Conservation (phyloP, 1,284 basidiomycete genomes). For the Amylostereum areolatum region DNA sequence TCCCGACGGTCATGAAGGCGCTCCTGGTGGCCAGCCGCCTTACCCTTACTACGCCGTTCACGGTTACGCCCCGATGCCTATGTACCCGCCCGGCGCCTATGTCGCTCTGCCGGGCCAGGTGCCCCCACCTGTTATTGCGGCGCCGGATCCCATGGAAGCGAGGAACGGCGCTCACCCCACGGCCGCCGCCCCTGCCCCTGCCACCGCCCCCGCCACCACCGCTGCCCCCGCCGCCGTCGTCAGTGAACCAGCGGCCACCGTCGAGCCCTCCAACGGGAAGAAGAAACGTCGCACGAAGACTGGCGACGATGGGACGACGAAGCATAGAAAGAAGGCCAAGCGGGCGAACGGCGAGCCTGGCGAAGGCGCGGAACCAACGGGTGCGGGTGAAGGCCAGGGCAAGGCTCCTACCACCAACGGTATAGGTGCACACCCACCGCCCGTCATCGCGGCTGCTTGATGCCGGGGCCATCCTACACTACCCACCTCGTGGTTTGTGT, state of each 20-base stretch:
- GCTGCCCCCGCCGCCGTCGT: conserved; percentile 20
- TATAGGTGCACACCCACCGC: conserved; percentile 8
- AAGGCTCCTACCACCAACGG: conserved; percentile 2
- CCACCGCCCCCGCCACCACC: conserved; percentile 19
- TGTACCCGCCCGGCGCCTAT: conserved; percentile 24
- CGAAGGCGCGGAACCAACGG: not conserved
- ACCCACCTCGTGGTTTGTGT: too few relatives aligned
- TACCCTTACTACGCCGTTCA: conserved; percentile 22
- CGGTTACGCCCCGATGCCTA: conserved; percentile 14
- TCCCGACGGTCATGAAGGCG: conserved; percentile 35
- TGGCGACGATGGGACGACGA: not conserved
- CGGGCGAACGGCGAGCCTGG: not conserved
- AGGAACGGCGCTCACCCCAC: conserved; percentile 3
- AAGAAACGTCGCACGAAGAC: not conserved
- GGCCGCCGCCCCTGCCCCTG: conserved; percentile 5
- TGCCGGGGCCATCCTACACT: not conserved
- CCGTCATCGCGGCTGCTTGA: conserved; percentile 14
- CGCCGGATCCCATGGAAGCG: not conserved
- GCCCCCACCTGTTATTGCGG: conserved; percentile 5
- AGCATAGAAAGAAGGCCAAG: not conserved
- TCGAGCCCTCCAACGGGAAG: not conserved
- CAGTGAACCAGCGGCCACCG: conserved; percentile 8
- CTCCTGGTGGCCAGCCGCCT: conserved; percentile 37
- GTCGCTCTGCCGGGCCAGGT: conserved; percentile 19
- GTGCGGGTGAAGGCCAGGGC: conserved; percentile 3